Conservation (phyloP, 129 eudicot genomes). For the Escallonia rubra region DNA sequence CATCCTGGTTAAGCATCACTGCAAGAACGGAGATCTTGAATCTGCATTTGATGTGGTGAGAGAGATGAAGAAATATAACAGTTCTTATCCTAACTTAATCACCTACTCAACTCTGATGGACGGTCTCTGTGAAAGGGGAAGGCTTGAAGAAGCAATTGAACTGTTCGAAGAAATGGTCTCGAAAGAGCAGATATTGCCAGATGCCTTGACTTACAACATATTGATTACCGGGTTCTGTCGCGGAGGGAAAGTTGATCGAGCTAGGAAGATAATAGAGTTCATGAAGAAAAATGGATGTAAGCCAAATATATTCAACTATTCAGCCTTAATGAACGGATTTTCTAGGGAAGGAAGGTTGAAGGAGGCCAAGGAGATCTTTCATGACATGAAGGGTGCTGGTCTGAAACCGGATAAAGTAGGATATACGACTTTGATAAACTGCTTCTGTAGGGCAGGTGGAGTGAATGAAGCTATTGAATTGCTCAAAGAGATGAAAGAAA, state of each 20-base stretch:
- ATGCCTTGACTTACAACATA: conserved; percentile 71
- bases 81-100: conserved; percentile 64
- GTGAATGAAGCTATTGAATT: conserved; percentile 58
- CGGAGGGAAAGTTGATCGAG: conserved; percentile 63
- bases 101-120: conserved; percentile 78
- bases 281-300: conserved; percentile 79
- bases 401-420: conserved; percentile 55
- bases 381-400: conserved; percentile 53
- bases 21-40: conserved; percentile 66
- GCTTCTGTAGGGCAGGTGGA: conserved; percentile 49
- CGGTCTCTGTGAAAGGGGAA: conserved; percentile 60
- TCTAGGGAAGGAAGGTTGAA: conserved; percentile 53
- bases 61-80: conserved; percentile 59
- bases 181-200: conserved; percentile 60
- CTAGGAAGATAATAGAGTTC: conserved; percentile 53
- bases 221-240: conserved; percentile 75
- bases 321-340: conserved; percentile 71
- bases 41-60: conserved; percentile 72
- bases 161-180: conserved; percentile 88
- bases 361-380: conserved; percentile 55
- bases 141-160: conserved; percentile 60
- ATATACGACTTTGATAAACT: conserved; percentile 66
- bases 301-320: conserved; percentile 65
- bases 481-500: conserved; percentile 61
- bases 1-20: conserved; percentile 85